Evolutionary conservation across 2,329 filamentous ascomycete genomes (phyloP).

Genomic region (Mycocentrospora acerina): DNA sequence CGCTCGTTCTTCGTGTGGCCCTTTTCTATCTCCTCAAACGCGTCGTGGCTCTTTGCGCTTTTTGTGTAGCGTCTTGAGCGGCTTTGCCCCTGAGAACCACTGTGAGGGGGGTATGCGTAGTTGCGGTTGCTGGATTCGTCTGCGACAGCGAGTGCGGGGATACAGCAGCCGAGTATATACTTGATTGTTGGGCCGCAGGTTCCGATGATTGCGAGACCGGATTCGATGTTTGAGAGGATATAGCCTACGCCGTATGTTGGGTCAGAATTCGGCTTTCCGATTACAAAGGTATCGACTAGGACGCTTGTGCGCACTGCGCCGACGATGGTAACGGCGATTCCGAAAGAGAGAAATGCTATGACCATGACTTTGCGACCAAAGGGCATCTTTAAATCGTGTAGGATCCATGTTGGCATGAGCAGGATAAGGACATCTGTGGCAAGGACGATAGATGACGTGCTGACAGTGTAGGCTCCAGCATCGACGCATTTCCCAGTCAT

Average conservation of each 20-base stretch:
- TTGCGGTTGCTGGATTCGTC: constrained; percentile 5
- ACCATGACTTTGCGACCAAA: constrained; percentile 15
- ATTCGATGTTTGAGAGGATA: constrained; percentile 20
- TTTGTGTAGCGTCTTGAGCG: constrained; percentile 4
- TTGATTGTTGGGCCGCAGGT: constrained; percentile 22
- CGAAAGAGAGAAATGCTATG: constrained; percentile 18
- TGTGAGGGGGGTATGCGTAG: constrained; percentile 4
- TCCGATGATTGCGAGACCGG: constrained; percentile 17
- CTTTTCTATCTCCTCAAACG: neutral
- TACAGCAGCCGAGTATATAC: constrained; percentile 14
- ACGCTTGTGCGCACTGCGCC: constrained; percentile 14
- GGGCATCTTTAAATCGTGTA: constrained; percentile 21
- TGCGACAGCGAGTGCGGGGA: constrained; percentile 12
- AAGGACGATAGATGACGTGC: constrained; percentile 15
- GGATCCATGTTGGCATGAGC: constrained; percentile 22
- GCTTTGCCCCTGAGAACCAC: constrained; percentile 1
- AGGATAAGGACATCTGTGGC: constrained; percentile 20
- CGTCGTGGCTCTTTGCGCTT: neutral
- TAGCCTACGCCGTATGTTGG: constrained; percentile 11
- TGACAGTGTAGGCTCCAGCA: constrained; percentile 11
- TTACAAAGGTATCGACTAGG: constrained; percentile 11
- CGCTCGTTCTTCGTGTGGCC: no score
- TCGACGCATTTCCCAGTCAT: constrained; percentile 16
- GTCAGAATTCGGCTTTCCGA: constrained; percentile 6
- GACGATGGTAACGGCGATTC: constrained; percentile 17